Evolutionary conservation across 2,329 filamentous ascomycete genomes (phyloP), one percentile per base, ranked within the genome.

Genomic region (Ascochyta viciae-villosae): DNA sequence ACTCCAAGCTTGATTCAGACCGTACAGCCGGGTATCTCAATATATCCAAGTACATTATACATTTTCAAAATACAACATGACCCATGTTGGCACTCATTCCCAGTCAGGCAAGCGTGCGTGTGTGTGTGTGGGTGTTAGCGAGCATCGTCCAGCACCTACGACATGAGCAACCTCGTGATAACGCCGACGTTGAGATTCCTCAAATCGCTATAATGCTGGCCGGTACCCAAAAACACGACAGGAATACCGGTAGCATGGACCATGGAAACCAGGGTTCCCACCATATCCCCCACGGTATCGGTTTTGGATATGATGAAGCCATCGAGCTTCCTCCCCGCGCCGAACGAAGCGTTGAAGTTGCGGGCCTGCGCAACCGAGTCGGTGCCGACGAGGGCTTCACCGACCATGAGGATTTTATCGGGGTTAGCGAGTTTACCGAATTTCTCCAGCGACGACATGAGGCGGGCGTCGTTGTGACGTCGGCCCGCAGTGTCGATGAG

Each of bases 231-330:
- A 73, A 99, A 99, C 10, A 98, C 84, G 19, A 99, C 92, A 0
- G 96, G 96, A 41, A 99, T 96, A 26, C 94, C 92, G 3, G 96
- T 99, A 3, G 95, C 94, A 78, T 98, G 94, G 35, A 99, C 94
- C 82, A 99, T 94, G 74, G 91, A 96, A 60, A 99, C 95, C 61
- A 99, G 81, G 3, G 94, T 97, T 2, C 89, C 92, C 39, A 97
- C 92, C 93, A 98, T 98, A 78, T 97, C 94, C n/a, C 95, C 96
- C 34, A 99, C 96, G 0, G 95, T 99, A 79, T 99, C 95, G 75
- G 95, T 98, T 78, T 99, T 99, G 58, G 89, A 94, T 67, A 99
- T 97, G 73, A 99, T 96, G 77, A 99, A 99, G 6, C 95, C 95
- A 77, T 99, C 96, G 34, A 99, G 83, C 26, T 86, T 85, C 54